These are phyloP conservation scores for Erodium maritimum DNA, from an alignment of 345 rosid genomes.

Conservation along the genomic window DNA sequence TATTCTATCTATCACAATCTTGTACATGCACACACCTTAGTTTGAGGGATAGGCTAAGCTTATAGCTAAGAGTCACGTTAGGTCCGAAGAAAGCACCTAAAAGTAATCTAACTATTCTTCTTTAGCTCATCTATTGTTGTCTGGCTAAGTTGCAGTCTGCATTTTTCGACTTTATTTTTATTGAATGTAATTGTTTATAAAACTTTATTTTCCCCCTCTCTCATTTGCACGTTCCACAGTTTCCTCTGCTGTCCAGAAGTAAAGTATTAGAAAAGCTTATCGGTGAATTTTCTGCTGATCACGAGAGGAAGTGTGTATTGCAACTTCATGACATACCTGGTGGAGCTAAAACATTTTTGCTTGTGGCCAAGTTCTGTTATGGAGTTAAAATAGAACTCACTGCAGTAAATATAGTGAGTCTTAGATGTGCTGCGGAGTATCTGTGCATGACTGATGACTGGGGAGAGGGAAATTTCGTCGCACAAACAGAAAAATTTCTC, in stretches of 20 bases:
- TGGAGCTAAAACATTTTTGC: conserved; percentile 62
- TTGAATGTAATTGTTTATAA: neutral
- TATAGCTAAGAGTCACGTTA: neutral
- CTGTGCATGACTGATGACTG: conserved; percentile 66
- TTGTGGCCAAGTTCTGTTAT: conserved; percentile 74
- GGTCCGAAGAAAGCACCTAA: neutral
- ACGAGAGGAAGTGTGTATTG: conserved; percentile 32
- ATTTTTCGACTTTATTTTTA: neutral
- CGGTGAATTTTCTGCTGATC: conserved; percentile 24
- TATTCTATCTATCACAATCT: neutral
- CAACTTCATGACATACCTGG: conserved; percentile 81
- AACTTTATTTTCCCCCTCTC: conserved; percentile 1
- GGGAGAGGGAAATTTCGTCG: conserved; percentile 64
- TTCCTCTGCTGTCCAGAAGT: conserved; percentile 81
- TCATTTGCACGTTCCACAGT: conserved; percentile 31
- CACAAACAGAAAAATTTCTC: conserved; percentile 56
- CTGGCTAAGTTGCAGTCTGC: neutral
- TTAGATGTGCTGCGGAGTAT: conserved; percentile 80
- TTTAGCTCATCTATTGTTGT: neutral
- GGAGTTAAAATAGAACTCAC: conserved; percentile 64
- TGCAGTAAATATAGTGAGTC: conserved; percentile 48
- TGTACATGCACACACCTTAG: neutral
- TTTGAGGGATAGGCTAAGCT: too few relatives aligned
- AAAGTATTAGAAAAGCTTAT: conserved; percentile 42
- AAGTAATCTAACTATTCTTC: neutral